Conservation (phyloP, 257 asterid species). For the Thymus quinquecostatus region DNA sequence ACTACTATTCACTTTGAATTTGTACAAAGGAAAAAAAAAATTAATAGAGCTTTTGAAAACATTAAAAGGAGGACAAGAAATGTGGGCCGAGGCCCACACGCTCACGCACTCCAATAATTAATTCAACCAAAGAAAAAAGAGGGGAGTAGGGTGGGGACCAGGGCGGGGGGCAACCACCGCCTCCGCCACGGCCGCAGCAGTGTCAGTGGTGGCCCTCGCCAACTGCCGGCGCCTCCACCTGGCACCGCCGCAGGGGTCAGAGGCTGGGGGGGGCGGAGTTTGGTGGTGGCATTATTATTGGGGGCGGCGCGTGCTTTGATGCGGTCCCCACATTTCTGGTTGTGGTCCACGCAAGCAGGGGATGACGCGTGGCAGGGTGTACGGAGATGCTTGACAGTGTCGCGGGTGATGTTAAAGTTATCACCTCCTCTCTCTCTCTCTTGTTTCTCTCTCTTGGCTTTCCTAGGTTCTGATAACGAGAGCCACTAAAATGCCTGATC, state of each 20-base stretch:
- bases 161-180: too few relatives aligned
- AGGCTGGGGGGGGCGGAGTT: too few relatives aligned
- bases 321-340: slow-evolving; percentile 28
- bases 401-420: slow-evolving; percentile 20
- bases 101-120: neutral
- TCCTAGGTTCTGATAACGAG: slow-evolving; percentile 23
- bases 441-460: neutral
- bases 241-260: slow-evolving; percentile 1
- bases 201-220: slow-evolving; percentile 24
- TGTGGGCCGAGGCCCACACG: neutral
- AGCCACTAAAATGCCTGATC: neutral
- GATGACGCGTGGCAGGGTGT: slow-evolving; percentile 30
- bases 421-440: neutral
- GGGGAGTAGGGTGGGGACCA: slow-evolving; percentile 28
- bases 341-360: slow-evolving; percentile 26
- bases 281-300: neutral
- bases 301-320: slow-evolving; percentile 27
- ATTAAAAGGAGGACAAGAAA: neutral
- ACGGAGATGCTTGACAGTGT: slow-evolving; percentile 24
- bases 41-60: neutral
- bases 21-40: neutral
- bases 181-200: neutral
- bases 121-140: neutral
- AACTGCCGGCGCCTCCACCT: slow-evolving; percentile 25
- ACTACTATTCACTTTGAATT: too few relatives aligned